These are phyloP conservation scores for Arthrocladium fulminans DNA, from an alignment of 2,329 filamentous ascomycete genomes.

Conservation along the genomic window DNA sequence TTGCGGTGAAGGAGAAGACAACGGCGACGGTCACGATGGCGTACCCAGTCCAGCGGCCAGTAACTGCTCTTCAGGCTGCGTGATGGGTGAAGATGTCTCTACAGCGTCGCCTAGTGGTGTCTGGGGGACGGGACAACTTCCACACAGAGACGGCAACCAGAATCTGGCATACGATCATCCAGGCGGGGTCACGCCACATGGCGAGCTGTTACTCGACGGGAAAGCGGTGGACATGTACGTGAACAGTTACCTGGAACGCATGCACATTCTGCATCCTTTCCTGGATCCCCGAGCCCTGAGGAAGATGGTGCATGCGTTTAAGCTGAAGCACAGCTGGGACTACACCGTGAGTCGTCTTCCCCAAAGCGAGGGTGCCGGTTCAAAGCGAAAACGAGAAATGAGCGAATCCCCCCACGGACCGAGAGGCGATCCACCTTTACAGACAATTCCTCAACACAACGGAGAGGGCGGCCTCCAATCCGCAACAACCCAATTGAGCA, in stretches of 20 bases:
- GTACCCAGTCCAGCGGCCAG: slow-evolving; percentile 33
- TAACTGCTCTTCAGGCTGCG: slow-evolving; percentile 27
- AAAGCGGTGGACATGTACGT: slow-evolving; percentile 44
- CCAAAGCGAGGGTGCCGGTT: slow-evolving; percentile 7
- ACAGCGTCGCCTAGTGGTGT: slow-evolving; percentile 37
- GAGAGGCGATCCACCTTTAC: slow-evolving; percentile 12
- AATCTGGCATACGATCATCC: slow-evolving; percentile 23
- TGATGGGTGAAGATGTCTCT: slow-evolving; percentile 22
- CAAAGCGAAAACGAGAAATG: slow-evolving; percentile 22
- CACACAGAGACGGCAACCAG: slow-evolving; percentile 25
- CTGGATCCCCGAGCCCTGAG: slow-evolving; percentile 46
- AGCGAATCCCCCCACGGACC: slow-evolving; percentile 16
- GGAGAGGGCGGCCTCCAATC: slow-evolving; percentile 9
- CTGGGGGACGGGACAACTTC: slow-evolving; percentile 44
- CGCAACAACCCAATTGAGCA: slow-evolving; percentile 33
- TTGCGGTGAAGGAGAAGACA: slow-evolving; percentile 63
- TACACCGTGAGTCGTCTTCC: slow-evolving; percentile 9
- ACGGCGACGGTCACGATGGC: slow-evolving; percentile 40
- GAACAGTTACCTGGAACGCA: slow-evolving; percentile 49
- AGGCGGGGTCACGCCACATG: slow-evolving; percentile 44
- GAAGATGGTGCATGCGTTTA: slow-evolving; percentile 45
- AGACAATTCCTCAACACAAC: slow-evolving; percentile 5
- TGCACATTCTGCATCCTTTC: slow-evolving; percentile 58
- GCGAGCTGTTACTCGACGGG: slow-evolving; percentile 46
- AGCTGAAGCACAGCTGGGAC: slow-evolving; percentile 38